These are phyloP conservation scores for Pythium brachiatum DNA, from an alignment of 352 stramenopile species.

Conservation along the genomic window DNA sequence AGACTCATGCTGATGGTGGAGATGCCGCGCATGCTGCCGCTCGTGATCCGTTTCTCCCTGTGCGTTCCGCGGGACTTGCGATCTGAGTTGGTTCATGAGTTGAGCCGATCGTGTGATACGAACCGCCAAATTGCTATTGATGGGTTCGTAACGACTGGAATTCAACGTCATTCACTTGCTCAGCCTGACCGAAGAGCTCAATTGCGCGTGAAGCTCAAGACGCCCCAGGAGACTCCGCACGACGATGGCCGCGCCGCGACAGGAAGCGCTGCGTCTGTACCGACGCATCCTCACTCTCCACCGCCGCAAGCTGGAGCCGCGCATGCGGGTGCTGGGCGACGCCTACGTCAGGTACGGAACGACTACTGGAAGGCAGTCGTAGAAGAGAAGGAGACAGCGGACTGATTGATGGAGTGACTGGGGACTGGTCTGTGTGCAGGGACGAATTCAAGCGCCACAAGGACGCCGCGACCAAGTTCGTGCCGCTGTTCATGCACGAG, in stretches of 20 bases:
- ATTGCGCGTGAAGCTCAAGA: neutral
- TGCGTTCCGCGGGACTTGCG: neutral
- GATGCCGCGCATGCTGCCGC: conserved; percentile 49
- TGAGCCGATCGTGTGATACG: conserved; percentile 2
- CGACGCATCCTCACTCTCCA: conserved; percentile 79
- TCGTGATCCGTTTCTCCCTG: conserved; percentile 1
- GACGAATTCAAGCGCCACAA: conserved; percentile 88
- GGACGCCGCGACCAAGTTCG: conserved; percentile 67
- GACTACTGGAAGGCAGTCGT: neutral
- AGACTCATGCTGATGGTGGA: conserved; percentile 67
- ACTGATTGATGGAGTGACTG: neutral
- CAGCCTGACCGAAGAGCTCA: neutral
- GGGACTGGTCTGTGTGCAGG: conserved; percentile 16
- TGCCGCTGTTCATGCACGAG: conserved; percentile 71
- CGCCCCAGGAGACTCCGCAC: neutral
- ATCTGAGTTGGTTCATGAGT: conserved; percentile 6
- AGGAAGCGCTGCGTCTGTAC: conserved; percentile 68
- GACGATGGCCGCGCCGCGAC: conserved; percentile 33
- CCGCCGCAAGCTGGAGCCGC: conserved; percentile 62
- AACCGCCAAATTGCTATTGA: neutral
- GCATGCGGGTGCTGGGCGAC: conserved; percentile 83
- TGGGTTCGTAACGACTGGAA: conserved; percentile 19
- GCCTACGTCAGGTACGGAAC: conserved; percentile 74
- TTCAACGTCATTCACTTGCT: conserved; percentile 12
- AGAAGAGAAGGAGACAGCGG: neutral